Evolutionary conservation across 2,329 filamentous ascomycete species (phyloP), one percentile per base, ranked within the genome.

Genomic region (Rhynchosporium agropyri): DNA sequence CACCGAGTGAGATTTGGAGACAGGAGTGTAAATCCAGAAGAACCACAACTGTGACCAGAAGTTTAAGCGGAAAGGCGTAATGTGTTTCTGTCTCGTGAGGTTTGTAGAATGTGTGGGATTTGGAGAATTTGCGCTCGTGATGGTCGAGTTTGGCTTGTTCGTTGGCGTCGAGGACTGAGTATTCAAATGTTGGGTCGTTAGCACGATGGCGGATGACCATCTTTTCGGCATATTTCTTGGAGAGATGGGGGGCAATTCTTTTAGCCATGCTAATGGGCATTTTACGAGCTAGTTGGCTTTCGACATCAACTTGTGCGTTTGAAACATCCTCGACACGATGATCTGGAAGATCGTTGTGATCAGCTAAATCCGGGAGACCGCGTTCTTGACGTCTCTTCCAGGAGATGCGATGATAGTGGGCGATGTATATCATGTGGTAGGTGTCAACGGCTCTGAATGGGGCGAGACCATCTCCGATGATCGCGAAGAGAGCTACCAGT

Each of bases 21-120:
- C 89, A 79, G 9, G 89, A 92, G 77, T 96, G 91, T 64, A 83
- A 87, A 74, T 96, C 91, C 3, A 94, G 81, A 2, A 96, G 79
- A 4, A 91, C 79, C 28, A 94, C 88, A 62, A 93, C 87, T 64
- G 89, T 85, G 49, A 94, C 81, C 49, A 95, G 85, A 12, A 91
- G 80, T 49, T 83, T 82, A 1, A 92, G 79, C 0, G 91, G 90
- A 67, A 95, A 96, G 0, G 91, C 88, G 72, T 86, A 83, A 72
- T 96, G 91, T 0, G 91, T 95, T 54, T 86, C 81, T 0, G 91
- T 95, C 76, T 96, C 91, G 75, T 95, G 89, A 0, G 91, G 91
- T 69, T 92, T 92, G 81, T 95, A 96, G 76, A 94, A 96, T 4
- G 90, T 93, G 74, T 96, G 91, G 0, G 88, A 91, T 71, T 90